Percentiles rank a stretch among this genome's conserved stretches.
Conservation (phyloP, 768 basidiomycete genomes). For the Amanita subjunquillea region DNA sequence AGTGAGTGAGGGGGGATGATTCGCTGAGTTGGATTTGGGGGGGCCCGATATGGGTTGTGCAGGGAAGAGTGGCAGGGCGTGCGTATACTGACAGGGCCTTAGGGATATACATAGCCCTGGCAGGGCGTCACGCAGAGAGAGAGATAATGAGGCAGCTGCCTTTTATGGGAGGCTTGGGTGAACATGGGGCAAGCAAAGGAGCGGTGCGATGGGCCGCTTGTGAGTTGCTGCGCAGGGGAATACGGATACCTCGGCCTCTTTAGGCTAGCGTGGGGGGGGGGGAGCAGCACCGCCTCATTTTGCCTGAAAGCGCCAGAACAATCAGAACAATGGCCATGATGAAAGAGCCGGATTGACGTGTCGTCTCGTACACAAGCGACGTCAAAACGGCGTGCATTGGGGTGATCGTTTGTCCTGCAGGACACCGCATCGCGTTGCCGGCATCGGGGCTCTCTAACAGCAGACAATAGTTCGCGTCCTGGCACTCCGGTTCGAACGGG, state of each 20-base stretch:
- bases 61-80: not conserved
- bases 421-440: too few species aligned
- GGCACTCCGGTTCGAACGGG: too few species aligned
- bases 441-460: too few species aligned
- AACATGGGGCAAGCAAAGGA: too few species aligned
- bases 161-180: constrained; percentile 1
- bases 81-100: too few species aligned
- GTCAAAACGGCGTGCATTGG: too few species aligned
- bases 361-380: too few species aligned
- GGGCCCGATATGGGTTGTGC: not conserved
- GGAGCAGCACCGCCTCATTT: not conserved
- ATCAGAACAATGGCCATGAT: not conserved
- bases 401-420: too few species aligned
- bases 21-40: not conserved
- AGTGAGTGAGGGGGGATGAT: not conserved
- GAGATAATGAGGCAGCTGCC: not conserved
- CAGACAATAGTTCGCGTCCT: too few species aligned
- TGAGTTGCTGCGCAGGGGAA: too few species aligned
- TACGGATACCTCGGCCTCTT: not conserved
- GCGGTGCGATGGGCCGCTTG: too few species aligned
- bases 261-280: not conserved
- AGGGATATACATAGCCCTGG: not conserved
- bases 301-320: not conserved
- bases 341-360: not conserved
- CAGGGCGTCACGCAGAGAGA: too few species aligned